Evolutionary conservation across 768 basidiomycete species (phyloP), one percentile per base, ranked within the genome.

Genomic region (Tylopilus sp.): DNA sequence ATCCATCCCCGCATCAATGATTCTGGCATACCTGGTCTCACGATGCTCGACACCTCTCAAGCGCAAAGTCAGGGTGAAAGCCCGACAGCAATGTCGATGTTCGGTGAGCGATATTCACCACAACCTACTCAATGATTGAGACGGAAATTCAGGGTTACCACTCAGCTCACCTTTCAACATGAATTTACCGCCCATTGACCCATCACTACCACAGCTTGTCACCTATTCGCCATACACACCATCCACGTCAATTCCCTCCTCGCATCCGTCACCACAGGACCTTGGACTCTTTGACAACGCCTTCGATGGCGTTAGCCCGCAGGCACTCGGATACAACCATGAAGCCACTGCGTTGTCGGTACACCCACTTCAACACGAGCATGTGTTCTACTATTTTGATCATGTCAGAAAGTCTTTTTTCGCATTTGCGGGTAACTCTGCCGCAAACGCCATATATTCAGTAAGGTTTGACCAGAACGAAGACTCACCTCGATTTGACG

Each of bases 321-420:
- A 62, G 59, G 38, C 68, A 65, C 57, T 68, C 51, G 47, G 67
- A 30, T 69, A 64, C 47, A 57, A 43, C 43, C 65, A 56, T 1
- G 67, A 64, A 24, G 5, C 45, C 16, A 48, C 52, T 28, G 52
- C 59, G 14, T 56, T 77, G 48, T 54, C 71, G 25, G 70, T 70
- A 36, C 77, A 79, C 56, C 73, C 71, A 50, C 66, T 79, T 36
- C 79, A 82, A 58, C 76, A 78, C 50, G 79, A 83, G 33, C 79
- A 84, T 56, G 80, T 88, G 48, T 72, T 83, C 60, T 87, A 89
- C 69, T 91, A 89, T 68, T 89, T 92, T 65, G 79, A 82, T 48
- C 77, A 85, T 54, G 84, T 90, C 55, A 81, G 82, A 21, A 80
- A 79, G 59, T 72, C 84, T 53, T 84, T 89, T 62, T 84, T 81